A percentile compares a stretch with the other conserved stretches of the same genome.
Evolutionary conservation across 2,329 filamentous ascomycete genomes (phyloP).

Genomic region (Trichoderma koningiopsis): DNA sequence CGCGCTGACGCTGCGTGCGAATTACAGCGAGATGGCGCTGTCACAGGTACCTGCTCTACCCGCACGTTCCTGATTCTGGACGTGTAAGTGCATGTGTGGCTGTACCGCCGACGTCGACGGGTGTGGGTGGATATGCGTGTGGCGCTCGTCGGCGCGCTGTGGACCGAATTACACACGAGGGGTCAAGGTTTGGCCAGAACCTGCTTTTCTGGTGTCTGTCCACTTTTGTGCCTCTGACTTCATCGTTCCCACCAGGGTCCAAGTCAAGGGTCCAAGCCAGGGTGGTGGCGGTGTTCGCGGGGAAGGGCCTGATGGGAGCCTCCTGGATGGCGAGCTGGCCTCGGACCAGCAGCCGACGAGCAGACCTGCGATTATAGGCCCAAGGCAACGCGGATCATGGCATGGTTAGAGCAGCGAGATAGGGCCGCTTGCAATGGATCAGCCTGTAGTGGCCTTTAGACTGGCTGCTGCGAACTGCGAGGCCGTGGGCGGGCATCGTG

Average conservation of each 20-base stretch:
- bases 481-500: not conserved
- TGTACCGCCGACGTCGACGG: not conserved
- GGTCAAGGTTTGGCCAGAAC: constrained; percentile 25
- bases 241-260: constrained; percentile 12
- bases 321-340: not conserved
- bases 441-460: not conserved
- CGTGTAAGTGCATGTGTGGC: not conserved
- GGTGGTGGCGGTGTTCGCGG: constrained; percentile 25
- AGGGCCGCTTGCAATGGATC: not conserved
- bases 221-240: constrained; percentile 23
- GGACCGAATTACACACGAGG: constrained; percentile 9
- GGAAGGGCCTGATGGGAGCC: constrained; percentile 15
- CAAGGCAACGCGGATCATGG: not conserved
- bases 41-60: not conserved
- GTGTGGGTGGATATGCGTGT: not conserved
- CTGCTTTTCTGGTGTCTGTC: constrained; percentile 18
- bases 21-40: not conserved
- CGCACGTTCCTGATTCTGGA: constrained; percentile 18
- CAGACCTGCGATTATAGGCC: not conserved
- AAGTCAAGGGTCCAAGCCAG: constrained; percentile 22
- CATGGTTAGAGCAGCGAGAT: not conserved
- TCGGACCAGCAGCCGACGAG: constrained; percentile 16
- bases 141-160: not conserved
- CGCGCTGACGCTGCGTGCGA: not conserved
- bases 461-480: not conserved